Base-by-base conservation (phyloP, 2,329 filamentous ascomycete genomes). In the Clonostachys sp. region DNA sequence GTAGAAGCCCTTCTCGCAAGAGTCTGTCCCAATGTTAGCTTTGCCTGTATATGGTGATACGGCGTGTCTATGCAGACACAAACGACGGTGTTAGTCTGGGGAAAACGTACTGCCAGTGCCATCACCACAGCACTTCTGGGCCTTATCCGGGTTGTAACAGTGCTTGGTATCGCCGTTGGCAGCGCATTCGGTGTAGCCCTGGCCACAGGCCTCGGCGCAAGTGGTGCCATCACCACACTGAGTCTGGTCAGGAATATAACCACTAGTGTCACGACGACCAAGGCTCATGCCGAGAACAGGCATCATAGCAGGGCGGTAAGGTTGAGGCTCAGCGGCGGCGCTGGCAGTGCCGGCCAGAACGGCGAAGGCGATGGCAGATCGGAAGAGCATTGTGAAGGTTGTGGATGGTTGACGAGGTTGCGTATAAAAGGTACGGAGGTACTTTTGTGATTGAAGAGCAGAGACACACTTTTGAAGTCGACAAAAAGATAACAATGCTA, bases 1-100 rank as follows among this genome's bases (percentile, higher is more conserved):
- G 71, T 78, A 85, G 70, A 77, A 86, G 44, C 78, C 80, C 14
- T 65, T 61, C 34, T 80, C 74, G 61, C 82, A 86, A 34, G 81
- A 79, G 63, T 81, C 80, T 83, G 45, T 30, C 47, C 13, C n/a
- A 2, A 9, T 39, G 14, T 33, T 20, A 30, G 24, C 24, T 30
- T 30, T 30, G 4, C 24, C 24, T 30, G 10, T 30, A 30, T 10
- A 30, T 30, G 24, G 24, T 30, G 9, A 10, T 9, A 9, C 24
- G 24, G 24, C 24, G 24, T 35, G 6, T 18, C 34, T 10, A 30
- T 33, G 12, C 3, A 13, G 20, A 6, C 50, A 38, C 12, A 44
- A 10, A 7, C 42, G 34, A 44, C 2, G 2, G 17, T 13, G 44
- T 30, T 45, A 17, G 5, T 42, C 39, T 35, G 18, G 36, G 16